phyloP scores from a whole-genome alignment of 176 grass and related monocot genomes.

The Oryza meyeriana region DNA sequence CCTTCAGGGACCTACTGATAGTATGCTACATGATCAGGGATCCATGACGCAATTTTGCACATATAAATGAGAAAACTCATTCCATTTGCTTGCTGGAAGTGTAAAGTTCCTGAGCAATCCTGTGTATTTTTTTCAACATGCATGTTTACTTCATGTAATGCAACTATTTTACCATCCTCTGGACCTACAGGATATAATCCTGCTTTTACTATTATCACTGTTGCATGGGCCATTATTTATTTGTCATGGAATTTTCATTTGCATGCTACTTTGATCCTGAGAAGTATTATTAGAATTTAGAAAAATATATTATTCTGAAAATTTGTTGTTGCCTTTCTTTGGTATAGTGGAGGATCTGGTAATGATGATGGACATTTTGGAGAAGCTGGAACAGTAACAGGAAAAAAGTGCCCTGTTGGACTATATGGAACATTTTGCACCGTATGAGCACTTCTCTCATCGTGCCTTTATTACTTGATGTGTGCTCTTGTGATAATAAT shows the following conservation, averaged over 20 bases:
- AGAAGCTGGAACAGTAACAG: slow-evolving; percentile 74
- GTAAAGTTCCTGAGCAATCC: background rate
- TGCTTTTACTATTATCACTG: background rate
- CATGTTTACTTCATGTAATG: slow-evolving; percentile 6
- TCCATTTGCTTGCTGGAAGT: background rate
- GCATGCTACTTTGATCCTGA: background rate
- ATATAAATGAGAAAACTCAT: background rate
- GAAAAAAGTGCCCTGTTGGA: slow-evolving; percentile 81
- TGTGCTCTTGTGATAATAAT: background rate
- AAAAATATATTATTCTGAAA: slow-evolving; percentile 16
- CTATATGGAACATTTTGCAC: slow-evolving; percentile 94
- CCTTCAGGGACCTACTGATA: background rate
- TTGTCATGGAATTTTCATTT: slow-evolving; percentile 12
- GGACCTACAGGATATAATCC: background rate
- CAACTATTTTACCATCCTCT: background rate
- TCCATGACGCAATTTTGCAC: background rate
- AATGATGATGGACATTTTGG: slow-evolving; percentile 64
- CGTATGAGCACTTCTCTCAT: slow-evolving; percentile 44
- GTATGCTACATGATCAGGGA: background rate
- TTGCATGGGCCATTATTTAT: slow-evolving; percentile 8
- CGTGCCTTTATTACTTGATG: slow-evolving; percentile 5
- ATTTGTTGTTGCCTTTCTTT: slow-evolving; percentile 23
- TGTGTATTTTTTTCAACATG: slow-evolving; percentile 6
- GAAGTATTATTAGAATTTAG: background rate
- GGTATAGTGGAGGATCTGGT: slow-evolving; percentile 75